A percentile compares a stretch with the other conserved stretches of the same genome.
These are phyloP conservation scores for Cucurbita pepo DNA, from an alignment of 306 rosid species.

Conservation along the genomic window DNA sequence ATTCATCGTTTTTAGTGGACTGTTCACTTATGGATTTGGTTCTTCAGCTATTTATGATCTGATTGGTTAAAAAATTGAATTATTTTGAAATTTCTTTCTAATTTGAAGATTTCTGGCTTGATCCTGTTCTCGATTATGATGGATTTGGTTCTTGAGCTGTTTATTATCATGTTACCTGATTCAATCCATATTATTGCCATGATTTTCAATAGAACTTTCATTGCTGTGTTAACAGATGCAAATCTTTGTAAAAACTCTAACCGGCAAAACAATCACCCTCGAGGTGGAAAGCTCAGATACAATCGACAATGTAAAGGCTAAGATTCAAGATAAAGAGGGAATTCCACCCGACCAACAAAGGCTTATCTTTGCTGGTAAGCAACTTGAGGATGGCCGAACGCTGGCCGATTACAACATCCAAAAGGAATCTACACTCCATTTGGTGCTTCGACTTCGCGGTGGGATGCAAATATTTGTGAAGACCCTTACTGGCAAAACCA, in stretches of 20 bases:
- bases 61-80: background rate
- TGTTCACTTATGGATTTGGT: too few relatives aligned
- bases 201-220: background rate
- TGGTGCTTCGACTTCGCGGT: background rate
- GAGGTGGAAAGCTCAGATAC: background rate
- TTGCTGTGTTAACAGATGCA: background rate
- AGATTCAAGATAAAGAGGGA: background rate
- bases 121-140: background rate
- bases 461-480: slow-evolving; percentile 3
- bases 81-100: too few relatives aligned
- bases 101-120: too few relatives aligned
- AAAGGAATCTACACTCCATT: background rate
- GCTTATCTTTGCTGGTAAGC: background rate
- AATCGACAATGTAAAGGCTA: background rate
- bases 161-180: background rate
- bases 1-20: too few relatives aligned
- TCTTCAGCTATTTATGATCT: too few relatives aligned
- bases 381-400: background rate
- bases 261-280: slow-evolving; percentile 1
- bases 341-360: background rate
- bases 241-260: background rate
- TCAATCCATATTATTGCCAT: background rate
- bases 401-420: slow-evolving; percentile 1
- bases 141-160: background rate
- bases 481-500: background rate